phyloP scores from a whole-genome alignment of 345 rosid genomes.

The thale cress (Arabidopsis thaliana) region TAIR10.1 NC_003074.8:20439001-20439500 shows the following conservation, averaged over 20 bases:
- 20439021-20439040: background rate
- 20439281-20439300: conserved; percentile 86
- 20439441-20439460: conserved; percentile 86
- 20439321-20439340: conserved; percentile 95
- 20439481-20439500: background rate
- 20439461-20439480: conserved; percentile 62
- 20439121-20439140: conserved; percentile 80
- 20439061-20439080: background rate
- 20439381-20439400: conserved; percentile 95
- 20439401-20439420: conserved; percentile 85
- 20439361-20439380: conserved; percentile 87
- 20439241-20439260: conserved; percentile 77
- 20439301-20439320: conserved; percentile 78
- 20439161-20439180: conserved; percentile 80
- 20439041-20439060: conserved; percentile 1
- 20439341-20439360: conserved; percentile 91
- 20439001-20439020: conserved; percentile 12
- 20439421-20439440: conserved; percentile 85
- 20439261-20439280: conserved; percentile 81
- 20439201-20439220: conserved; percentile 70
- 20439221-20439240: conserved; percentile 90
- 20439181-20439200: conserved; percentile 80
- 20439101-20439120: conserved; percentile 63
- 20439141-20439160: conserved; percentile 81
- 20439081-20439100: conserved; percentile 13